Conservation (phyloP, 805 yeast genomes). For the Candida anglica region DNA sequence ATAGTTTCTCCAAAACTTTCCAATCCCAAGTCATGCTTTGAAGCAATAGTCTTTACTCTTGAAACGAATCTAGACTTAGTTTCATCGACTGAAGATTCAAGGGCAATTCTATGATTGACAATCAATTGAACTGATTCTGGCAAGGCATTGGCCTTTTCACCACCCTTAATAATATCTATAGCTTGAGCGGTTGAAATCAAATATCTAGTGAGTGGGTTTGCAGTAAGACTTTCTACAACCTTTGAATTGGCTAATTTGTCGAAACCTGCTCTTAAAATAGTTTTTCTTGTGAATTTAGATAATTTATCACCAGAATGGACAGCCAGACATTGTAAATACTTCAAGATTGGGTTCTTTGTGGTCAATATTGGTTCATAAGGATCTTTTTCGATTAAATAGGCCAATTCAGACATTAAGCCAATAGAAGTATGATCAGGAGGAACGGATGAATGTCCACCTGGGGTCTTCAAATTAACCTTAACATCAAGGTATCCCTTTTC, state of each 20-base stretch:
- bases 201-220: slow-evolving; percentile 17
- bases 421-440: slow-evolving; percentile 82
- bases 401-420: slow-evolving; percentile 64
- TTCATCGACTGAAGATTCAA: slow-evolving; percentile 23
- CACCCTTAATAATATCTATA: slow-evolving; percentile 29
- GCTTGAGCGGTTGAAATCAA: slow-evolving; percentile 32
- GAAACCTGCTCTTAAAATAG: slow-evolving; percentile 31
- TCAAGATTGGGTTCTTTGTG: slow-evolving; percentile 56
- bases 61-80: slow-evolving; percentile 15
- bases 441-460: slow-evolving; percentile 79
- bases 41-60: slow-evolving; percentile 22
- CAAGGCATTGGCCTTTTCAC: slow-evolving; percentile 37
- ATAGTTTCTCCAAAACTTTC: slow-evolving; percentile 14
- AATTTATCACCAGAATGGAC: slow-evolving; percentile 33
- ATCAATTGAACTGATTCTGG: slow-evolving; percentile 28
- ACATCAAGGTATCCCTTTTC: slow-evolving; percentile 49
- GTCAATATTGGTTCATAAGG: slow-evolving; percentile 48
- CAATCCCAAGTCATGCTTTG: slow-evolving; percentile 22
- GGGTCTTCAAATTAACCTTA: slow-evolving; percentile 46
- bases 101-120: slow-evolving; percentile 33
- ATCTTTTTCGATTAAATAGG: slow-evolving; percentile 51
- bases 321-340: slow-evolving; percentile 60
- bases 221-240: slow-evolving; percentile 14
- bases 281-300: slow-evolving; percentile 18
- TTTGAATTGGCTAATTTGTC: slow-evolving; percentile 27